A percentile compares a stretch with the other conserved stretches of the same genome.
Conservation (phyloP, 148 eudicot species). For the Spergularia bocconei region DNA sequence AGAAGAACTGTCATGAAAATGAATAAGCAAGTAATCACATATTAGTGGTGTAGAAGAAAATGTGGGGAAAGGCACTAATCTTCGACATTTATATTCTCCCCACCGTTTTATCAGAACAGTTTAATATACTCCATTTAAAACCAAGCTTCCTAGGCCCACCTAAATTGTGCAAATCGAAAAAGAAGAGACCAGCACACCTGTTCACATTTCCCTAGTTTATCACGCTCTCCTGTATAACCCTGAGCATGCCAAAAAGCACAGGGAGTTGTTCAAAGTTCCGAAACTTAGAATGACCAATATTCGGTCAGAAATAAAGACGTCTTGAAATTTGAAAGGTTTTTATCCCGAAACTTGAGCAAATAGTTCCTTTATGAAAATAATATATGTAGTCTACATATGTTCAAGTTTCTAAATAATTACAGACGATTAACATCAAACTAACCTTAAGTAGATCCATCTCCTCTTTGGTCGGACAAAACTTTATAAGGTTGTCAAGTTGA, state of each 20-base stretch:
- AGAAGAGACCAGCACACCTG: conserved; percentile 43
- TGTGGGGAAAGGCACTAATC: not conserved
- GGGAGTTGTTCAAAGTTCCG: not conserved
- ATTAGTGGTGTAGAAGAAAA: not conserved
- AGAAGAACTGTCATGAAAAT: conserved; percentile 55
- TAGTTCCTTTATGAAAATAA: not conserved
- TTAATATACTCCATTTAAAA: not conserved
- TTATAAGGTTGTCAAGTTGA: conserved; percentile 91
- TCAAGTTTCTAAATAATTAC: not conserved
- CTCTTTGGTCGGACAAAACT: conserved; percentile 95
- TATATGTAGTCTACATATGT: not conserved
- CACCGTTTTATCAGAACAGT: not conserved
- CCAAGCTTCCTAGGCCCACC: no score
- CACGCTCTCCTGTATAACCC: conserved; percentile 72
- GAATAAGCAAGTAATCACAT: conserved; percentile 11
- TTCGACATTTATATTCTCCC: not conserved
- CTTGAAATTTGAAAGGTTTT: no score
- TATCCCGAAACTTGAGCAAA: not conserved
- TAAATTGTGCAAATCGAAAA: not conserved
- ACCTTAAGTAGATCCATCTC: conserved; percentile 95
- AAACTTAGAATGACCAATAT: not conserved
- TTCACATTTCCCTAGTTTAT: conserved; percentile 84
- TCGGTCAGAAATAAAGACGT: not conserved
- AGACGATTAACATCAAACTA: not conserved
- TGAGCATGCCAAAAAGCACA: conserved; percentile 30